phyloP scores from a whole-genome alignment of 208 protist genomes.

The Leishmania turanica region DNA sequence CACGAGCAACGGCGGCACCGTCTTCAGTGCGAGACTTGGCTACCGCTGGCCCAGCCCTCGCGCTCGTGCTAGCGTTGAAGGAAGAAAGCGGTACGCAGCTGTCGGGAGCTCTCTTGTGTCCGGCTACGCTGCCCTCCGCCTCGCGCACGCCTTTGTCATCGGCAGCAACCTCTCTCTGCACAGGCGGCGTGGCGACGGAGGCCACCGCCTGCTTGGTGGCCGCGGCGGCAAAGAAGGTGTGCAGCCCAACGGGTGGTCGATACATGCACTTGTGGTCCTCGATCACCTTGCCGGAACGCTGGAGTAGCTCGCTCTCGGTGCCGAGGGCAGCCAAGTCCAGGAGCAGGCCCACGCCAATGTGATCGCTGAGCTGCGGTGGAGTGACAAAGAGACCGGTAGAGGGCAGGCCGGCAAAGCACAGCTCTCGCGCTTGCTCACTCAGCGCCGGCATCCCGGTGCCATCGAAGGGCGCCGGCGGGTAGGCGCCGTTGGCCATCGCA shows the following conservation, averaged over 20 bases:
- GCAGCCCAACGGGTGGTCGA: conserved; percentile 54
- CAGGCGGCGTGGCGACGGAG: background rate
- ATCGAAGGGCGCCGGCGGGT: conserved; percentile 71
- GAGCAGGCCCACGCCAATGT: conserved; percentile 77
- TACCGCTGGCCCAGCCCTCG: background rate
- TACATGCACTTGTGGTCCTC: conserved; percentile 73
- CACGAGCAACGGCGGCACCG: background rate
- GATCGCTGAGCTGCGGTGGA: conserved; percentile 90
- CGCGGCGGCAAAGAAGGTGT: conserved; percentile 54
- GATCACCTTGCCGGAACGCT: conserved; percentile 39
- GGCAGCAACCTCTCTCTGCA: background rate
- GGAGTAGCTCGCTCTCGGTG: conserved; percentile 20
- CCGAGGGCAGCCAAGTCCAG: conserved; percentile 29
- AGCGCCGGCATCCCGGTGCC: conserved; percentile 71
- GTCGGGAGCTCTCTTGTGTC: conserved; percentile 11
- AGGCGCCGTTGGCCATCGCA: conserved; percentile 62
- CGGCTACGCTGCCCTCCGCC: background rate
- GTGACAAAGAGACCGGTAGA: conserved; percentile 88
- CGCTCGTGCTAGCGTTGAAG: background rate
- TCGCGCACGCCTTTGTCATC: background rate
- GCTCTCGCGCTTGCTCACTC: conserved; percentile 30
- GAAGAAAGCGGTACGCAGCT: background rate
- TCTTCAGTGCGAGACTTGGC: background rate
- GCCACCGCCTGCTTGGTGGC: conserved; percentile 25
- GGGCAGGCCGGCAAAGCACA: conserved; percentile 63